These are phyloP conservation scores for Limnomonas spitsbergensis DNA, from an alignment of 139 green algal species.

Conservation along the genomic window DNA sequence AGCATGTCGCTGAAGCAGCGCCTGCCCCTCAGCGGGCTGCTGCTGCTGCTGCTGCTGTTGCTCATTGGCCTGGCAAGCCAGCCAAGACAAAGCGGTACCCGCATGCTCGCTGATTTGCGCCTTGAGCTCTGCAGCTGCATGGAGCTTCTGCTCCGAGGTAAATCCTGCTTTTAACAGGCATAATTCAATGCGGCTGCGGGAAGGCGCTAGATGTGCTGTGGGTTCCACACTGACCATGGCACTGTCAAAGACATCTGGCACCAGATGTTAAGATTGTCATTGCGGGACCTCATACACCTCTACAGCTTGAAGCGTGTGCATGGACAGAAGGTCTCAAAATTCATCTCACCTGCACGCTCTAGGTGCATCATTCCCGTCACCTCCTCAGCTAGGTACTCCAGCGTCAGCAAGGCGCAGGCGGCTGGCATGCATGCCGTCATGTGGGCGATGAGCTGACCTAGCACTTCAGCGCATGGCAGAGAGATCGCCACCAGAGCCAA, in stretches of 20 bases:
- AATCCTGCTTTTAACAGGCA: no score
- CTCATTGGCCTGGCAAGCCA: not conserved
- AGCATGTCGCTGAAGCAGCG: not conserved
- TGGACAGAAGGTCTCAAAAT: no score
- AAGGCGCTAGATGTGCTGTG: no score
- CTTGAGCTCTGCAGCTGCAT: not conserved
- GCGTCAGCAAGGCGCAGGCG: not conserved
- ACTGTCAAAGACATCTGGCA: no score
- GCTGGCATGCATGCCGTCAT: not conserved
- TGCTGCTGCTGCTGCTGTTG: no score
- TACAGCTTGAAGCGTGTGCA: no score
- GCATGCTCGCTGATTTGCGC: not conserved
- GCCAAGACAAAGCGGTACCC: not conserved
- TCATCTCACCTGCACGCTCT: not conserved
- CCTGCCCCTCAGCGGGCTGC: not conserved
- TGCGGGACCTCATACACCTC: no score
- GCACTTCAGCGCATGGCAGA: not conserved
- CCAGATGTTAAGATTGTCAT: no score
- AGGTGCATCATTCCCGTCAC: slow-evolving; percentile 1
- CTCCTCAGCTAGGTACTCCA: slow-evolving; percentile 21
- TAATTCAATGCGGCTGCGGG: no score
- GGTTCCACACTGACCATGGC: no score
- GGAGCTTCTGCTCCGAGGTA: no score
- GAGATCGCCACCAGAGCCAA: slow-evolving; percentile 13
- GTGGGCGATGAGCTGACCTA: not conserved